Base-by-base conservation (phyloP, 805 yeast species). In the Naumovozyma castellii region DNA sequence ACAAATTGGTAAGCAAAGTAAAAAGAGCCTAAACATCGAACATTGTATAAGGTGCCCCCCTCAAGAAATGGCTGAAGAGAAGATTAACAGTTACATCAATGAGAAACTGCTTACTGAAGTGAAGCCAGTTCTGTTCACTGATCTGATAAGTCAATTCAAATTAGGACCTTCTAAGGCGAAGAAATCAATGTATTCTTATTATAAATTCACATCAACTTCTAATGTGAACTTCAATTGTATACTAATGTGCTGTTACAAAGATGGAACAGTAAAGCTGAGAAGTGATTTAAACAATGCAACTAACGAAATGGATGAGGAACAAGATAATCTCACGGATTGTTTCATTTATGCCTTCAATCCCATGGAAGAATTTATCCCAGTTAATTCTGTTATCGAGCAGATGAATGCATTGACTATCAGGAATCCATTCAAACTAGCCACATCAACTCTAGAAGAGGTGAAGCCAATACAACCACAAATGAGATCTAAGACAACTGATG, bases 301-400 rank as follows among this genome's bases (percentile, higher is more conserved):
- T 8, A 13, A 29, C 5, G 32, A 13, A n/a, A 34, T 53, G 20
- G 39, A 36, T 19, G 48, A 44, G 4, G 41, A 43, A 16, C 41
- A 43, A n/a, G 42, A 49, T 6, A 36, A 45, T 3, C 33, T 59
- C 2, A 28, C 42, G 1, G 64, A 59, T 42, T 54, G 56, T 35
- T 59, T 59, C 32, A 59, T 59, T 17, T 59, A 58, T 46, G 64
- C 58, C 3, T 56, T 59, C 41, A 56, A 53, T 36, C 61, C 64
- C 2, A 54, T 47, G 49, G 53, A 56, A 5, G 45, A 45, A 27
- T 54, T 53, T 36, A 44, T 45, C 10, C 56, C 61, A 14, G 39
- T 48, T 2, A 56, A 50, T 39, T 18, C 15, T 18, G 40, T 47
- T 6, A 22, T 40, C 9, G 49, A 50, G 22, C 48, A 50, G 28